These are phyloP conservation scores for Discostella stelligera DNA, from an alignment of 352 stramenopile genomes.

Conservation along the genomic window DNA sequence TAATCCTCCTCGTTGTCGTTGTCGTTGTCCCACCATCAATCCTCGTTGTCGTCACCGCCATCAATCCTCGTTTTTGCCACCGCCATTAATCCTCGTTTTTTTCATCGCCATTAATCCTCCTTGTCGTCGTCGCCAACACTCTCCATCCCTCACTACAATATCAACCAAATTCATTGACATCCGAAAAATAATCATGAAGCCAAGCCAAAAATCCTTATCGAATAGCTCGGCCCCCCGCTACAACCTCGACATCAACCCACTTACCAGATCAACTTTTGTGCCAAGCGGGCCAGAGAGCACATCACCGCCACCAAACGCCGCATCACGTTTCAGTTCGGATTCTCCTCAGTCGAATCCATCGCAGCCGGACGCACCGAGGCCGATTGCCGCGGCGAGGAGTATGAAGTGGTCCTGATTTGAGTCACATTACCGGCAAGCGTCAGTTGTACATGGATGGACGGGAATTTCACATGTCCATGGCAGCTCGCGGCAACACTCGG, in stretches of 20 bases:
- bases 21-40: too few relatives aligned
- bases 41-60: too few relatives aligned
- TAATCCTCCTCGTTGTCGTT: too few relatives aligned
- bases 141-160: too few relatives aligned
- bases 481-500: constrained; percentile 42
- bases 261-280: constrained; percentile 78
- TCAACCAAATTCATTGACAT: too few relatives aligned
- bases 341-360: constrained; percentile 62
- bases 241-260: constrained; percentile 38
- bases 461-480: constrained; percentile 64
- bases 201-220: not conserved
- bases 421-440: constrained; percentile 69
- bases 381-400: constrained; percentile 75
- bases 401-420: constrained; percentile 78
- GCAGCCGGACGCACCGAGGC: constrained; percentile 39
- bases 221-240: constrained; percentile 18
- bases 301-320: constrained; percentile 71
- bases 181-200: not conserved
- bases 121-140: too few relatives aligned
- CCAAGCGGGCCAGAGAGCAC: constrained; percentile 64
- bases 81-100: too few relatives aligned
- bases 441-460: constrained; percentile 61
- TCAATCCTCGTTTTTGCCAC: too few relatives aligned
- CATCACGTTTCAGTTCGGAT: constrained; percentile 77
- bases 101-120: too few relatives aligned